Evolutionary conservation across 495 filamentous ascomycete genomes (phyloP), one percentile per base, ranked within the genome.

Genomic region (Aspergillus biplanus): DNA sequence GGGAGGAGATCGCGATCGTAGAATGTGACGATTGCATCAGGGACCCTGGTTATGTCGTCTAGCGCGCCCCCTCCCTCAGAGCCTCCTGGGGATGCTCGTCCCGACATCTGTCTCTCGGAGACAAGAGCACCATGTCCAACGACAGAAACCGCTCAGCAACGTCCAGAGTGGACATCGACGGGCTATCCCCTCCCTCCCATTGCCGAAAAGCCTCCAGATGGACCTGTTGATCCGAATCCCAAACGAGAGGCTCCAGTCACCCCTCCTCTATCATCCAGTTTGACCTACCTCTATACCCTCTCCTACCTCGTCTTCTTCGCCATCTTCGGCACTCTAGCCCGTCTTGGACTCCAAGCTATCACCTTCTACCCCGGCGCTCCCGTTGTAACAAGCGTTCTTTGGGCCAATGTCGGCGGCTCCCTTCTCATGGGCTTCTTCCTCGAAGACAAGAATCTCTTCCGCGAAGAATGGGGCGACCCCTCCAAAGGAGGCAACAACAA

Each of bases 391-490:
- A 79, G 86, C 47, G 87, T 92, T 4, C 75, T 97, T 34, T 99
- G 95, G 95, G 90, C 94, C 49, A 97, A 99, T 67, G 89, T 97
- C 63, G 84, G 77, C n/a, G 95, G 95, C 9, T 88, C 87, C 59
- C 66, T 96, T 0, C 60, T 97, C 50, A 88, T 99, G 85, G 94
- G 95, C 18, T 96, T 96, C 71, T 78, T 99, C 13, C 73, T 84
- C 21, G 90, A 97, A 77, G 93, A 96, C 69, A 80, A 84, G 65
- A 87, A 83, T 66, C 77, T 97, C 32, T 97, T 97, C 75, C 82
- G 83, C 59, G 78, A 85, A 62, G 86, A 88, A 76, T 89, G 84
- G 86, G 84, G 83, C 15, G 32, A 65, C 5, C 18, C 21, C 53
- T 18, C n/a, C 16, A 8, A 55, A 18, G 31, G 46, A 46, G 31